Conservation (phyloP, 148 eudicot species). For the Mesembryanthemum crystallinum region DNA sequence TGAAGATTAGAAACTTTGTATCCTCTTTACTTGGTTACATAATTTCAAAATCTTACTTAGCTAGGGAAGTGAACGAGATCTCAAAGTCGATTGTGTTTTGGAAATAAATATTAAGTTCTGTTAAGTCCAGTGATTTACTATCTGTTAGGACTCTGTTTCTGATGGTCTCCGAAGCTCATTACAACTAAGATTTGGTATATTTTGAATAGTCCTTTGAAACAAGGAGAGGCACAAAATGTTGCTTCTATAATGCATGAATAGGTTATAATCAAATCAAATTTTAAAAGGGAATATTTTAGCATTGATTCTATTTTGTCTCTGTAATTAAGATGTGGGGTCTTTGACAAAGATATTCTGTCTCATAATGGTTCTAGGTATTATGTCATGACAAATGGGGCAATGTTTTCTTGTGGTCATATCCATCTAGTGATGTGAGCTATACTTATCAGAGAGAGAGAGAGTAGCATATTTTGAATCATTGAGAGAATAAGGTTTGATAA, state of each 20-base stretch:
- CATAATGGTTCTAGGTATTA: constrained; percentile 14
- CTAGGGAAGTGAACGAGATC: no score
- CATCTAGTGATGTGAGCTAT: constrained; percentile 17
- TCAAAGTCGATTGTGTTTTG: no score
- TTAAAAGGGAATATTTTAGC: constrained; percentile 31
- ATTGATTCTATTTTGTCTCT: constrained; percentile 29
- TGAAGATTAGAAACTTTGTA: neutral
- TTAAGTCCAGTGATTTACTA: neutral
- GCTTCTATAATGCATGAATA: constrained; percentile 7
- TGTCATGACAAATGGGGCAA: constrained; percentile 21
- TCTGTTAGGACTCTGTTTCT: neutral
- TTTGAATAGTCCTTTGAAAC: neutral
- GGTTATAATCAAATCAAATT: constrained; percentile 18
- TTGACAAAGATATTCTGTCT: constrained; percentile 30
- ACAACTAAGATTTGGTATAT: neutral
- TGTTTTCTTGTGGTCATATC: constrained; percentile 17
- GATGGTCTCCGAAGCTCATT: neutral
- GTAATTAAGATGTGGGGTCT: constrained; percentile 22
- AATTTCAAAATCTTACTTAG: neutral
- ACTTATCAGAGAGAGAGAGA: constrained; percentile 11
- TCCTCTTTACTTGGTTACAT: neutral
- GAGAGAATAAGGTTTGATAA: neutral
- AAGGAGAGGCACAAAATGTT: neutral
- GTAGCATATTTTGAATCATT: constrained; percentile 21
- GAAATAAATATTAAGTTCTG: no score